These are phyloP conservation scores for Fusarium goolgardi DNA, from an alignment of 2,329 filamentous ascomycete genomes.

Conservation along the genomic window DNA sequence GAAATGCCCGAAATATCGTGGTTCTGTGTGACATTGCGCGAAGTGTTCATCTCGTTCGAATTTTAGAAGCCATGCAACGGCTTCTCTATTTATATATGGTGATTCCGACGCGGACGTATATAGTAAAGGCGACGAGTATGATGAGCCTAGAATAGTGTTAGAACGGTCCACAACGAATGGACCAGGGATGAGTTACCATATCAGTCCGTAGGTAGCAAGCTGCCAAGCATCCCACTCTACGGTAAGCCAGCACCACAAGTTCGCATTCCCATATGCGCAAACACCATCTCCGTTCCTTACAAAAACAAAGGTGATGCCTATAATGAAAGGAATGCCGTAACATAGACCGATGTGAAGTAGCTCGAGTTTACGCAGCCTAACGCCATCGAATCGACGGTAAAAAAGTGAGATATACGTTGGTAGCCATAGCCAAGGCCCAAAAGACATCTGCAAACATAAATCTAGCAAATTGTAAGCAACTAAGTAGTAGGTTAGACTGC, in stretches of 20 bases:
- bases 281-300: neutral
- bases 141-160: constrained; percentile 10
- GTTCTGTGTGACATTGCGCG: neutral
- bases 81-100: constrained; percentile 21
- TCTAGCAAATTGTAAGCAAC: neutral
- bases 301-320: constrained; percentile 3
- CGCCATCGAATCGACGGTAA: constrained; percentile 11
- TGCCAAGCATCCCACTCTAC: constrained; percentile 26
- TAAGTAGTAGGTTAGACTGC: neutral
- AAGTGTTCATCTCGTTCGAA: neutral
- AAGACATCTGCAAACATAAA: constrained; percentile 27
- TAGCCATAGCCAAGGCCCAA: constrained; percentile 16
- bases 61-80: constrained; percentile 10
- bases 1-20: neutral
- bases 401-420: constrained; percentile 23
- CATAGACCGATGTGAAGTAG: constrained; percentile 8
- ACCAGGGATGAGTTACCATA: neutral
- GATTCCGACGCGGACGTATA: constrained; percentile 2
- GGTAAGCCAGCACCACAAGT: constrained; percentile 22
- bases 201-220: constrained; percentile 22
- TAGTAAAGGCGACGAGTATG: neutral
- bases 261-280: constrained; percentile 12
- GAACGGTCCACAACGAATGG: neutral
- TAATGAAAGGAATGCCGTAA: constrained; percentile 13
- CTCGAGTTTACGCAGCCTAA: constrained; percentile 1